Conservation (phyloP, 139 green algal genomes). For the Chlamydomonas schloesseri region DNA sequence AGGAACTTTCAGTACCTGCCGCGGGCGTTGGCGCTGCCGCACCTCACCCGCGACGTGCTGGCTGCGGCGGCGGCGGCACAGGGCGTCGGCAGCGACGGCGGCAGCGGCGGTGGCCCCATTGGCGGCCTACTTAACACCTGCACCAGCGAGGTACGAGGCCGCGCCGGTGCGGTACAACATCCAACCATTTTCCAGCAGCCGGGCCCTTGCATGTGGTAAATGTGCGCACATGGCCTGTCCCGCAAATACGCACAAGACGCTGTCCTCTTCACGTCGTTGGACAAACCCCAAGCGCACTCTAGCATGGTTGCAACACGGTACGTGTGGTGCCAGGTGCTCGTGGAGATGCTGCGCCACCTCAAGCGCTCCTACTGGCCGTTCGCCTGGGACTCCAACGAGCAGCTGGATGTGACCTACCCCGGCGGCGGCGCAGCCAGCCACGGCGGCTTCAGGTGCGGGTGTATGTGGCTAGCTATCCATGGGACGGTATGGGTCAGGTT, state of each 20-base stretch:
- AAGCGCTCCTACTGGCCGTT: constrained; percentile 91
- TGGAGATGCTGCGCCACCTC: constrained; percentile 82
- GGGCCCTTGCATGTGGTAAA: too few species aligned
- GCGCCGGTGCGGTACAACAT: too few species aligned
- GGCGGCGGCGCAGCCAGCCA: constrained; percentile 40
- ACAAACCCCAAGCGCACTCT: too few species aligned
- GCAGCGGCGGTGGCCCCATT: background rate
- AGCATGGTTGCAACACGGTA: too few species aligned
- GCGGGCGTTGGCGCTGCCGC: constrained; percentile 1
- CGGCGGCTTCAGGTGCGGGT: constrained; percentile 68
- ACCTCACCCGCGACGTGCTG: background rate
- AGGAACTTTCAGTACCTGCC: background rate
- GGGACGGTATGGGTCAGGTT: too few species aligned
- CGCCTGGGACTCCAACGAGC: constrained; percentile 68
- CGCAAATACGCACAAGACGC: too few species aligned
- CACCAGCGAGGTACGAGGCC: constrained; percentile 49
- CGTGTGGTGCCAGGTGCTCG: constrained; percentile 63
- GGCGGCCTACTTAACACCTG: constrained; percentile 47
- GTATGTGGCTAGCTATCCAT: background rate
- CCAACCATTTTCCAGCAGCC: too few species aligned
- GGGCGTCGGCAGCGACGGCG: background rate
- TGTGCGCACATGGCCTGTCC: too few species aligned
- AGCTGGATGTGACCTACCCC: constrained; percentile 27
- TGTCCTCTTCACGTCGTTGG: too few species aligned
- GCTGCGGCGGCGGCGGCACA: background rate